Evolutionary conservation across 2,329 filamentous ascomycete species (phyloP).

Genomic region (Seiridium cupressi): DNA sequence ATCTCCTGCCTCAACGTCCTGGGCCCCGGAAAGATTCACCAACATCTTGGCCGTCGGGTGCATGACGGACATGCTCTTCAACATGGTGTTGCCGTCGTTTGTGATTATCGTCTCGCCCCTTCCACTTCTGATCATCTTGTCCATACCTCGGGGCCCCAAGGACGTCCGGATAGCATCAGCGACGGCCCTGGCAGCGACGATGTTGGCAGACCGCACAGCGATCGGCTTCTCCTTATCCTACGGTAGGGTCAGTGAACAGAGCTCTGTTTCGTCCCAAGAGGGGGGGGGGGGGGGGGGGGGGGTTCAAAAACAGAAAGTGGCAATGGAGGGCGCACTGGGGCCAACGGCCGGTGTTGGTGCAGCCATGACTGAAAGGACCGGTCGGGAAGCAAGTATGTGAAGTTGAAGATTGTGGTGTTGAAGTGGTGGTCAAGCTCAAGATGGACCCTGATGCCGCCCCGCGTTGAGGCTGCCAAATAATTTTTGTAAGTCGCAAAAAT

Average conservation of each 20-base stretch:
- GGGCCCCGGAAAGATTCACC: constrained; percentile 92
- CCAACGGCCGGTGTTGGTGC: constrained; percentile 40
- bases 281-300: constrained; percentile 1
- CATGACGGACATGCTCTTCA: constrained; percentile 98
- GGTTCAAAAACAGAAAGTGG: constrained; percentile 48
- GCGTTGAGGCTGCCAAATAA: constrained; percentile 16
- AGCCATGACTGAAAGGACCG: constrained; percentile 31
- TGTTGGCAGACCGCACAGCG: constrained; percentile 94
- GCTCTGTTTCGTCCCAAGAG: neutral
- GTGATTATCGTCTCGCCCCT: constrained; percentile 98
- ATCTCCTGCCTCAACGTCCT: constrained; percentile 97
- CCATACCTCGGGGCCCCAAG: constrained; percentile 93
- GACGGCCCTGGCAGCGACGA: constrained; percentile 95
- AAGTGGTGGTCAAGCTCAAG: constrained; percentile 1
- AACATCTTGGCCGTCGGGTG: constrained; percentile 99
- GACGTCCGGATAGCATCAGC: constrained; percentile 97
- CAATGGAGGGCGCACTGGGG: constrained; percentile 43
- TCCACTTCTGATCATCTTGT: constrained; percentile 98
- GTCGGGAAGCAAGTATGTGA: neutral
- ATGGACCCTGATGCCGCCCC: constrained; percentile 10
- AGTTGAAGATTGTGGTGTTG: neutral
- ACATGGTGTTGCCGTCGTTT: constrained; percentile 99
- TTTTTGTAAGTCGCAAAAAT: constrained; percentile 19
- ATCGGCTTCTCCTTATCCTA: constrained; percentile 96
- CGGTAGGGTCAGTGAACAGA: neutral